Evolutionary conservation across 805 yeast species (phyloP).

Genomic region (Saturnispora besseyi): DNA sequence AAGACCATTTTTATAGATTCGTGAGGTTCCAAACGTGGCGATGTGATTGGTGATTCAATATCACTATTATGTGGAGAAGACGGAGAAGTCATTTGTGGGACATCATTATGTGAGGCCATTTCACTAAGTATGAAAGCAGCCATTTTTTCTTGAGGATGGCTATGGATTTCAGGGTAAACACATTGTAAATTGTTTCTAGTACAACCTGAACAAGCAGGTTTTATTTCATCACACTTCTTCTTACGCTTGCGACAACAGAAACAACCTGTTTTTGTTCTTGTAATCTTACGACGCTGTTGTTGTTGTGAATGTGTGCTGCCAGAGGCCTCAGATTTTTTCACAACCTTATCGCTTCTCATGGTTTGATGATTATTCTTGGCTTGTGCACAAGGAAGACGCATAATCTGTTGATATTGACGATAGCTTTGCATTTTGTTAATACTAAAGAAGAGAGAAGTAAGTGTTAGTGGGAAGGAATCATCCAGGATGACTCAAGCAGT

Average conservation of each 20-base stretch:
- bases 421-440: constrained; percentile 6
- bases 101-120: constrained; percentile 5
- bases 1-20: constrained; percentile 6
- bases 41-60: constrained; percentile 21
- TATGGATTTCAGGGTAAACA: constrained; percentile 23
- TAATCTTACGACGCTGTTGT: constrained; percentile 19
- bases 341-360: constrained; percentile 4
- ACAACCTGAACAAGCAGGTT: constrained; percentile 30
- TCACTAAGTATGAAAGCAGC: constrained; percentile 7
- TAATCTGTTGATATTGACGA: constrained; percentile 6
- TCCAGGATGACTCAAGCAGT: constrained; percentile 6
- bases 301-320: neutral
- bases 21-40: constrained; percentile 20
- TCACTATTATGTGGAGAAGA: constrained; percentile 14
- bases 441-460: neutral
- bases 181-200: constrained; percentile 27
- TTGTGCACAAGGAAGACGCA: constrained; percentile 3
- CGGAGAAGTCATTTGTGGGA: constrained; percentile 9
- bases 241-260: constrained; percentile 31
- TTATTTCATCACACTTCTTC: constrained; percentile 32
- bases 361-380: neutral
- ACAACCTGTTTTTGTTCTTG: constrained; percentile 32
- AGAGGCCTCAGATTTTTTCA: neutral
- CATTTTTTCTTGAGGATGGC: constrained; percentile 4
- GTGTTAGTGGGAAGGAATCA: constrained; percentile 2